phyloP scores from a whole-genome alignment of 441 rosid species.

The Euphorbia celastroides region DNA sequence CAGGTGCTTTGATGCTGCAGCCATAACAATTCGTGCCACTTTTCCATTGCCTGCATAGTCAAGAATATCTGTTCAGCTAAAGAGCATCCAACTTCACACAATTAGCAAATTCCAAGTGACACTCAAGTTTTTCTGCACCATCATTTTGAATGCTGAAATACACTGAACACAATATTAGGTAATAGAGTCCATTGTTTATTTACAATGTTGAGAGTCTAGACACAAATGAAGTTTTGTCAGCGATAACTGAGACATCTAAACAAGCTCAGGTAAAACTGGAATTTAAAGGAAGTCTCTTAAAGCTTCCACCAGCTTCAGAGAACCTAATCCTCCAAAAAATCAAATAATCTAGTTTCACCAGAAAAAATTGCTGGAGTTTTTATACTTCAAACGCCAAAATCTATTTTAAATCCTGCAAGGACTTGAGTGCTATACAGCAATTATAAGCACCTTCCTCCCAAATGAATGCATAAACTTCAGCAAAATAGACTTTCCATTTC shows the following conservation, averaged over 20 bases:
- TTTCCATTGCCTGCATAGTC: conserved; percentile 49
- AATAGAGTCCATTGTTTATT: too few relatives aligned
- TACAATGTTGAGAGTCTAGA: too few relatives aligned
- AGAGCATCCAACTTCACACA: neutral
- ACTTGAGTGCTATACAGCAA: neutral
- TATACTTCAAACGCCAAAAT: neutral
- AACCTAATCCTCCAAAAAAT: too few relatives aligned
- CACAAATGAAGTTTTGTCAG: neutral
- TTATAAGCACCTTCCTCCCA: neutral
- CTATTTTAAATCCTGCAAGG: neutral
- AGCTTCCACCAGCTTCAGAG: neutral
- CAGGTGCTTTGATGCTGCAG: conserved; percentile 80
- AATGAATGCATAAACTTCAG: neutral
- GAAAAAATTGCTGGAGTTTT: neutral
- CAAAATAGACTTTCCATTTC: neutral
- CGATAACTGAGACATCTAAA: neutral
- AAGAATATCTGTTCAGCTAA: conserved; percentile 14
- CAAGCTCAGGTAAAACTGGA: neutral
- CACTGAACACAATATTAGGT: too few relatives aligned
- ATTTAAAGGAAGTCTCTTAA: neutral
- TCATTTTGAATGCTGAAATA: too few relatives aligned
- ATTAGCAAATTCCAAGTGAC: neutral
- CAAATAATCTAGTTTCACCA: too few relatives aligned
- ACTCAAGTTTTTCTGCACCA: neutral
- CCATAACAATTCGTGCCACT: conserved; percentile 66